Percentiles rank a stretch among this genome's conserved stretches.
These are phyloP conservation scores for Trichoderma afroharzianum DNA, from an alignment of 2,329 filamentous ascomycete species.

Conservation along the genomic window DNA sequence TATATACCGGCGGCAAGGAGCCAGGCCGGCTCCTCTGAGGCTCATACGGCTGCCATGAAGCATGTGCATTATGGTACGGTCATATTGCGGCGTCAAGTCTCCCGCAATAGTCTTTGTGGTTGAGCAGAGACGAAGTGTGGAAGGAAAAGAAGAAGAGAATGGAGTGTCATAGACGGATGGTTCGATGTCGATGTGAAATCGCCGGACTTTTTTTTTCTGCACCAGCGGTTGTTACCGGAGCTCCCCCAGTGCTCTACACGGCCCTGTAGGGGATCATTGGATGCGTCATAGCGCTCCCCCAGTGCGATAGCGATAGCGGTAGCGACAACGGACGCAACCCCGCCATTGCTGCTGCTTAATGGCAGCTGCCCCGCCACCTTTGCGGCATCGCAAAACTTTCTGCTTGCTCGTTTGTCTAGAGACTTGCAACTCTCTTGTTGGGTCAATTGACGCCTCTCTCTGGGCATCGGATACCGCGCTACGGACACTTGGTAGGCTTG, in stretches of 20 bases:
- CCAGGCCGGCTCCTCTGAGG: slow-evolving; percentile 20
- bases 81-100: slow-evolving; percentile 21
- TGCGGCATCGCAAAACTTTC: slow-evolving; percentile 10
- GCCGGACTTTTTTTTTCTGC: background rate
- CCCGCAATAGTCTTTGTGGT: background rate
- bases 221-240: background rate
- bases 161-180: background rate
- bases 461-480: background rate
- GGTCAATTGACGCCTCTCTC: background rate
- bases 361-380: slow-evolving; percentile 8
- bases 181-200: slow-evolving; percentile 6
- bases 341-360: background rate
- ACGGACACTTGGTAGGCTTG: background rate
- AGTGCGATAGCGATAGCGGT: background rate
- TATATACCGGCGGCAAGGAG: slow-evolving; percentile 8
- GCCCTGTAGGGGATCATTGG: background rate
- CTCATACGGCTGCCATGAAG: slow-evolving; percentile 26
- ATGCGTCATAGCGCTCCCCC: slow-evolving; percentile 12
- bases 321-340: slow-evolving; percentile 19
- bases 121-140: background rate
- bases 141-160: background rate
- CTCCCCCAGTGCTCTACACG: background rate
- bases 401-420: background rate
- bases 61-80: slow-evolving; percentile 27
- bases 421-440: background rate